Percentiles rank a stretch among this genome's conserved stretches.
Conservation (phyloP, 805 yeast species). For the Candida stauntonica region DNA sequence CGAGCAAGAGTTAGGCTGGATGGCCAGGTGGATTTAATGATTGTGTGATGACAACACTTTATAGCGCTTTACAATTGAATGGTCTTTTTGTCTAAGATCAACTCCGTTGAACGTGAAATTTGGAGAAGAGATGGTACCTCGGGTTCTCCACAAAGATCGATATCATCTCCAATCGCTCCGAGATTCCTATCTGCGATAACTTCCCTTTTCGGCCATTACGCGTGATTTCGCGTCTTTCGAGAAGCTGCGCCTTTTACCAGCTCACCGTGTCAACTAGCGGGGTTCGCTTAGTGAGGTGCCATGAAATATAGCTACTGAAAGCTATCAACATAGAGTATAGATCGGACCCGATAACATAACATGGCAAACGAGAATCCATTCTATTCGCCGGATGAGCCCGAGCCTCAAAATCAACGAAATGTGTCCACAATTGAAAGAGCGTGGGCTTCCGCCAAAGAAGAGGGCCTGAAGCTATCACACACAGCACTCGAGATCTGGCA, state of each 20-base stretch:
- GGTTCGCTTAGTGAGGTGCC: too few species aligned
- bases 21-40: background rate
- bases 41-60: background rate
- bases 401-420: too few species aligned
- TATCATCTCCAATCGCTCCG: constrained; percentile 3
- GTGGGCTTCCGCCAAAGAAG: constrained; percentile 1
- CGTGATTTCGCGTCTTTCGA: too few species aligned
- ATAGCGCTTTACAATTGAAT: background rate
- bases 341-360: too few species aligned
- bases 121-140: too few species aligned
- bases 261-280: too few species aligned
- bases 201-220: constrained; percentile 1
- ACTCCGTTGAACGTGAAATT: too few species aligned
- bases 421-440: constrained; percentile 2
- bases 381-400: background rate
- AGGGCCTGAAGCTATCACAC: constrained; percentile 3
- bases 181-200: constrained; percentile 1
- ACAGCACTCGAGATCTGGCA: constrained; percentile 11
- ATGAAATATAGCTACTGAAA: too few species aligned
- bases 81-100: too few species aligned
- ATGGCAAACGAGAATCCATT: constrained; percentile 12
- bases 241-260: too few species aligned
- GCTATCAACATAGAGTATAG: too few species aligned
- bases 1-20: background rate
- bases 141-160: constrained; percentile 10